Evolutionary conservation across 495 filamentous ascomycete species (phyloP), one percentile per base, ranked within the genome.

Genomic region (Cudoniella acicularis): DNA sequence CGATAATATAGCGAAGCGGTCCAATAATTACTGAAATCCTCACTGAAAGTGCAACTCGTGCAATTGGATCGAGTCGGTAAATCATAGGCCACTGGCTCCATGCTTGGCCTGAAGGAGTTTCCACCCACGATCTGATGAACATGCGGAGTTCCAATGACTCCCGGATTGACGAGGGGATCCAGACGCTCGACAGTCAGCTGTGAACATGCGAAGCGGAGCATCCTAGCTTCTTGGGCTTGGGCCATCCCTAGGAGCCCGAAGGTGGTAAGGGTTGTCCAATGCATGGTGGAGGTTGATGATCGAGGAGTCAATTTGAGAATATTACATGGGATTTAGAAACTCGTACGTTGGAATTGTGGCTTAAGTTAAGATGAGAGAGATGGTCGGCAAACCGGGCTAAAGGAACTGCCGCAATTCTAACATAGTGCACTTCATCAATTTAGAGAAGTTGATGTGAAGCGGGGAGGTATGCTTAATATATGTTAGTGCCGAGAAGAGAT

Each of bases 11-110:
- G 71, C 57, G 67, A 70, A 1, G 88, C 83, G 10, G 81, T 78
- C 88, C 87, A 90, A 72, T 91, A 90, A 68, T 83, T 88, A 60
- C 80, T 85, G 54, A 83, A 69, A 69, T 91, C 87, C 56, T 79
- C 67, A 25, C 75, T 79, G 25, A 84, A 76, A 1, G 72, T 73
- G 63, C 85, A 87, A 9, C 84, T 79, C 45, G 83, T 83, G 67
- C 87, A 90, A 8, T 72, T 75, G 0, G 85, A 82, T 26, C 65
- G 57, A 50, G 58, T 52, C 21, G 67, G 66, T 4, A 67, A 69
- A 56, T 73, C 70, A 58, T 68, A 63, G 2, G 52, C 48, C 2
- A 48, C 61, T 18, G 74, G 73, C 16, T 41, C 49, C 74, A 76
- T 76, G 60, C 60, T 63, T 0, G 66, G 52, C 25, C 76, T 72